phyloP scores from a whole-genome alignment of 2,329 filamentous ascomycete species.

The Cordyceps farinosa region DNA sequence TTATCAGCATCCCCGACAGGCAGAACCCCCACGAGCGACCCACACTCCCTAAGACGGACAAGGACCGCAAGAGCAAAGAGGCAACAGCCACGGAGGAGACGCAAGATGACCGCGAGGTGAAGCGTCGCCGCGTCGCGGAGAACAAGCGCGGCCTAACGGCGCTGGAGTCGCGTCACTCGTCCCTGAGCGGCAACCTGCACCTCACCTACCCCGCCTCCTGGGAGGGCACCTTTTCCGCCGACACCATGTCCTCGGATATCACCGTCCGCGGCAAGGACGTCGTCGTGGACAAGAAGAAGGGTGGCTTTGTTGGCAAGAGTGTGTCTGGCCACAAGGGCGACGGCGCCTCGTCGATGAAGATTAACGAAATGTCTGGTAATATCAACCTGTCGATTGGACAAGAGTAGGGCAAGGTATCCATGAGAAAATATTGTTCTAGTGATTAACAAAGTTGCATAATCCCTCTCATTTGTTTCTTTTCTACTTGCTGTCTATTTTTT shows the following conservation, averaged over 20 bases:
- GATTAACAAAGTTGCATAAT: not conserved
- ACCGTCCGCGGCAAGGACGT: constrained; percentile 42
- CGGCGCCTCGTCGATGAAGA: constrained; percentile 10
- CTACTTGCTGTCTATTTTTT: not conserved
- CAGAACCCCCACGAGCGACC: constrained; percentile 20
- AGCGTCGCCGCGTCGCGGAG: not conserved
- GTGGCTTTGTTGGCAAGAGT: constrained; percentile 34
- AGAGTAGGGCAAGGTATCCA: not conserved
- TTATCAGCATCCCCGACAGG: constrained; percentile 30
- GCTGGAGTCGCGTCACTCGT: constrained; percentile 41
- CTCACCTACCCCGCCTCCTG: constrained; percentile 47
- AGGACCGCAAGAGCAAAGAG: not conserved
- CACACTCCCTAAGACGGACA: constrained; percentile 19
- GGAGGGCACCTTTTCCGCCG: constrained; percentile 43
- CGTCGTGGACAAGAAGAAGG: constrained; percentile 25
- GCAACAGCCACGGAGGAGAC: not conserved
- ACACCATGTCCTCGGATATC: constrained; percentile 40
- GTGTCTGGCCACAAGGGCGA: constrained; percentile 15
- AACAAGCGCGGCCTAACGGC: constrained; percentile 28
- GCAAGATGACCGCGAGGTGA: not conserved
- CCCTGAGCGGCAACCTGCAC: constrained; percentile 41
- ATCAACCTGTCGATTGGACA: constrained; percentile 10
- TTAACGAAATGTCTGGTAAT: constrained; percentile 16
- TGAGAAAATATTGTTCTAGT: not conserved
- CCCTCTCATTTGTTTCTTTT: not conserved